Percentiles rank a stretch among this genome's conserved stretches.
These are phyloP conservation scores for Rhododendron griersonianum DNA, from an alignment of 148 eudicot species.

Conservation along the genomic window DNA sequence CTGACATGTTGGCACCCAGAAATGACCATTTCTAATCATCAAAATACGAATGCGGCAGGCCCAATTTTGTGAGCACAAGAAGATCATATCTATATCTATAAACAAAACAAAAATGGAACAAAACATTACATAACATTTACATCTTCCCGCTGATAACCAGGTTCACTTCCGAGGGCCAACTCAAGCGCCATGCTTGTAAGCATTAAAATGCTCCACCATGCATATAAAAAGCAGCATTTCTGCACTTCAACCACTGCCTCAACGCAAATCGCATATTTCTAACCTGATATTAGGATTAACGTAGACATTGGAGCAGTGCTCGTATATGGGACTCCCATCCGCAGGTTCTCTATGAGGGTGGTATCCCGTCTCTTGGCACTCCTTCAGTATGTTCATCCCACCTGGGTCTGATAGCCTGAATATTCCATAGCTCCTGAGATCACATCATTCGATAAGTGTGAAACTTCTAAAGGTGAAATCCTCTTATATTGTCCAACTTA, in stretches of 20 bases:
- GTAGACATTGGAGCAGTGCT: conserved; percentile 60
- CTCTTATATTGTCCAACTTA: neutral
- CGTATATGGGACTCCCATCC: conserved; percentile 58
- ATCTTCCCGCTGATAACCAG: neutral
- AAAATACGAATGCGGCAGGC: no score
- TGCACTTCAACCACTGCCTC: conserved; percentile 3
- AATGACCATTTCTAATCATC: no score
- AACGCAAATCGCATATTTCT: conserved; percentile 63
- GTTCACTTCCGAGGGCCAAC: neutral
- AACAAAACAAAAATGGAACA: no score
- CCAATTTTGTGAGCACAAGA: no score
- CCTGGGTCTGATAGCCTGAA: conserved; percentile 54
- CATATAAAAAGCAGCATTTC: neutral
- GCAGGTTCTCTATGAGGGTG: conserved; percentile 52
- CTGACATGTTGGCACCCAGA: no score
- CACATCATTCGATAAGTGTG: conserved; percentile 4
- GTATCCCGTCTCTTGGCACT: conserved; percentile 57
- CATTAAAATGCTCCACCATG: neutral
- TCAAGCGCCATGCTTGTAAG: neutral
- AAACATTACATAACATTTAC: neutral
- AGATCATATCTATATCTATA: neutral
- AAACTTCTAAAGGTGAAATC: neutral
- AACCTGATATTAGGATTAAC: conserved; percentile 59
- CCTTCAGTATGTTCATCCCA: conserved; percentile 51
- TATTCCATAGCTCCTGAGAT: conserved; percentile 53